Base-by-base conservation (phyloP, 345 rosid species). In the Brassica incana region DNA sequence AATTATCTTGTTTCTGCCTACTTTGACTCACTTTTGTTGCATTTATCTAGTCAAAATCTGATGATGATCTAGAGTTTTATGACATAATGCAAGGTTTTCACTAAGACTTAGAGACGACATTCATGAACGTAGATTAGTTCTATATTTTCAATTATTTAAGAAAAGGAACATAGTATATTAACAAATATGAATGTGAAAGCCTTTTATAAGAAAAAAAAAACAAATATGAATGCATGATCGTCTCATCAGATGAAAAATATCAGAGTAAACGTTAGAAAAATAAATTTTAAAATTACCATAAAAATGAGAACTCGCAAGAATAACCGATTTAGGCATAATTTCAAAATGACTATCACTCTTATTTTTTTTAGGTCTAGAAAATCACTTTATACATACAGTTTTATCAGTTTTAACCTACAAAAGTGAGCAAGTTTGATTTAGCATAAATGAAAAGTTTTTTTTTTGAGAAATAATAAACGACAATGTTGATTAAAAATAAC, bases 1-100 rank as follows among this genome's bases (percentile, higher is more conserved):
- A 79, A 69, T 80, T 65, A 69, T 80, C 38, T 48, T 60, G 78
- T 79, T 48, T 73, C 48, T 69, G 79, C 76, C 76, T 69, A 80
- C 18, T 62, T 79, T 69, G 71, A 79, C 66, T 68, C 29, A 32
- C 45, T 36, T 58, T 59, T 30, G 43, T 78, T 72, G 63, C 38
- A 56, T 16, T 36, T 58, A 65, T 56, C 52, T 56, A 72, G 63
- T 66, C 77, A 67, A 66, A 12, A 72, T 20, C 32, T 12, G 81
- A 72, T 66, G 2, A 78, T 65, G 68, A 38, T 58, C 58, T 66
- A 40, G 12, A 16, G 27, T 63, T 71, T 63, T 62, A 61, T 45
- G 14, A 14, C 14, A 18, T 18, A 65, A 36, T 36, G 30, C n/a
- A 66, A 66, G 29, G 30, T 66, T 35, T 35, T 65, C 48, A 32